Percentiles rank a stretch among this genome's conserved stretches.
These are phyloP conservation scores for Saccharum officinarum DNA, from an alignment of 176 grass and related monocot genomes.

Conservation along the genomic window DNA sequence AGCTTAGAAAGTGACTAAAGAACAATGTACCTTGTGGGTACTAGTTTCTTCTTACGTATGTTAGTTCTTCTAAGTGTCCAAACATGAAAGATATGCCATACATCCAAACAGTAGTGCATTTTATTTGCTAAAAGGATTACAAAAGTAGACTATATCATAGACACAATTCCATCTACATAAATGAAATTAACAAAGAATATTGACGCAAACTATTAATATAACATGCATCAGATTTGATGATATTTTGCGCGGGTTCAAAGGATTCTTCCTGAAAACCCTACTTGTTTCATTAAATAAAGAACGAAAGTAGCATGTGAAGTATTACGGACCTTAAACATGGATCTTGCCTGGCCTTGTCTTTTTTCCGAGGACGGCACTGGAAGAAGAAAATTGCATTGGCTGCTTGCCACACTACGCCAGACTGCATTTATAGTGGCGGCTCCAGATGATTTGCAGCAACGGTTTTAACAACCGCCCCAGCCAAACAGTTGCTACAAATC, in stretches of 20 bases:
- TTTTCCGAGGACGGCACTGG: background rate
- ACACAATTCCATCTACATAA: background rate
- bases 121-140: background rate
- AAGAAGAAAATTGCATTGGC: background rate
- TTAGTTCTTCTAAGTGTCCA: background rate
- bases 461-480: too few relatives aligned
- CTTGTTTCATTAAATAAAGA: background rate
- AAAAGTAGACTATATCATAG: background rate
- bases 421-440: too few relatives aligned
- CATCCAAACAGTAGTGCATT: background rate
- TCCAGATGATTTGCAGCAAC: too few relatives aligned
- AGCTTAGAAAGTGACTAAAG: too few relatives aligned
- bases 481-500: too few relatives aligned
- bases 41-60: too few relatives aligned
- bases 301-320: background rate
- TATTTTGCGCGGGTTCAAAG: background rate
- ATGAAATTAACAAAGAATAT: background rate
- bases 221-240: background rate
- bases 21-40: too few relatives aligned
- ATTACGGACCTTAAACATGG: background rate
- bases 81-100: background rate
- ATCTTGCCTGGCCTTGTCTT: background rate
- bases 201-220: background rate
- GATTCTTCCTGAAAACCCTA: constrained; percentile 20
- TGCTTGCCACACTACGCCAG: too few relatives aligned